Evolutionary conservation across 345 rosid species (phyloP), one percentile per base, ranked within the genome.

Genomic region (Salix koriyanagi): DNA sequence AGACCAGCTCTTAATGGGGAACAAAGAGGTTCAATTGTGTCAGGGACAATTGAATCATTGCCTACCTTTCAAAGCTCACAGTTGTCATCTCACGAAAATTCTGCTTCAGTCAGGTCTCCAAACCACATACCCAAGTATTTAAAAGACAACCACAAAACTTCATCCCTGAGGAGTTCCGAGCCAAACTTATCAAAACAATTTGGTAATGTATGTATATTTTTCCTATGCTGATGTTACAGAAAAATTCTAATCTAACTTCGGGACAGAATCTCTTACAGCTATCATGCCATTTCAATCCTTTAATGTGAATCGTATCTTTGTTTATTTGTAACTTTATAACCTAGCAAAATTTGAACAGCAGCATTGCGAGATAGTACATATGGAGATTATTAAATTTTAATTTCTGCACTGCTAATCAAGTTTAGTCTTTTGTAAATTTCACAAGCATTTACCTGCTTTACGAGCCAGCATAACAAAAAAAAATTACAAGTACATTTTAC

Each of bases 131-230:
- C 81, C 75, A 30, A 65, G 58, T 67, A 74, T 66, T 60, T 80
- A 78, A 82, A 78, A 74, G 87, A 85, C 74, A 81, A 86, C 75
- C 80, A 78, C 71, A 91, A 75, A 83, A 61, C 66, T 69, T 77
- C 71, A 62, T 81, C 79, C 42, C 83, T 69, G 60, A 71, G 86
- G 68, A 87, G 75, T 80, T 83, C 85, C 36, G 93, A 91, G 79
- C 89, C 91, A 61, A 83, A 80, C 82, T 77, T 89, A 76, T 86
- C 90, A 75, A 91, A 90, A 79, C 92, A 93, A 81, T 88, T 87
- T 84, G 86, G 90, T 81, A 95, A 89, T 84, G 97, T 95, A 88
- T 78, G 79, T 71, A 42, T 68, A 39, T 70, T 39, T 82, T 58
- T 81, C 60, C n/a, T 62, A 41, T 67, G 69, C 76, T 69, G 60